Percentiles rank a stretch among this genome's conserved stretches.
phyloP scores from a whole-genome alignment of 768 basidiomycete genomes.

The Rhodosporidiobolus odoratus region DNA sequence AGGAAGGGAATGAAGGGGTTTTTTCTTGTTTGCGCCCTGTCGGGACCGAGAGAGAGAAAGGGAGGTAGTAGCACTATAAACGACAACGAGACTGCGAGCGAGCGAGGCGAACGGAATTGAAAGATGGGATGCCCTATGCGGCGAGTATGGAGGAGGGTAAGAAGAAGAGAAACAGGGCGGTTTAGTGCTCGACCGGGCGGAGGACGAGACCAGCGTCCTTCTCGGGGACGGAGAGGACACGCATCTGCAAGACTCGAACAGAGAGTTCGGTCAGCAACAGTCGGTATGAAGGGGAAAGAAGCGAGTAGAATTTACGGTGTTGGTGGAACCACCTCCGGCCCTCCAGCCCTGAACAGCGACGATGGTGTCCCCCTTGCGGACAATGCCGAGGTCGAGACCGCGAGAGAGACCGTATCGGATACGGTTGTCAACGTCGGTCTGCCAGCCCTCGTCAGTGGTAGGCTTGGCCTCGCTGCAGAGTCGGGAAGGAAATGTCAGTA shows the following conservation, averaged over 20 bases:
- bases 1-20: background rate
- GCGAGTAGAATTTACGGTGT: slow-evolving; percentile 52
- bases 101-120: background rate
- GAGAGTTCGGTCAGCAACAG: background rate
- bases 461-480: slow-evolving; percentile 94
- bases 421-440: slow-evolving; percentile 65
- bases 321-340: slow-evolving; percentile 91
- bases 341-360: slow-evolving; percentile 99
- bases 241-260: slow-evolving; percentile 19
- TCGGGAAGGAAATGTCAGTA: no score
- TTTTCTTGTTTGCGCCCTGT: no score
- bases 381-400: slow-evolving; percentile 75
- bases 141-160: background rate
- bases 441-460: slow-evolving; percentile 83
- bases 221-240: slow-evolving; percentile 37
- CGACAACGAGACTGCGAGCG: background rate
- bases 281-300: background rate
- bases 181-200: background rate
- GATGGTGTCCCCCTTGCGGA: slow-evolving; percentile 80
- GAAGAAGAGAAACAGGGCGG: background rate
- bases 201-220: background rate
- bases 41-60: background rate
- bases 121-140: no score
- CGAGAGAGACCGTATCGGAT: slow-evolving; percentile 69
- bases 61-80: background rate